These are phyloP conservation scores for Sporothrix phasma DNA, from an alignment of 2,329 filamentous ascomycete genomes.

Conservation along the genomic window DNA sequence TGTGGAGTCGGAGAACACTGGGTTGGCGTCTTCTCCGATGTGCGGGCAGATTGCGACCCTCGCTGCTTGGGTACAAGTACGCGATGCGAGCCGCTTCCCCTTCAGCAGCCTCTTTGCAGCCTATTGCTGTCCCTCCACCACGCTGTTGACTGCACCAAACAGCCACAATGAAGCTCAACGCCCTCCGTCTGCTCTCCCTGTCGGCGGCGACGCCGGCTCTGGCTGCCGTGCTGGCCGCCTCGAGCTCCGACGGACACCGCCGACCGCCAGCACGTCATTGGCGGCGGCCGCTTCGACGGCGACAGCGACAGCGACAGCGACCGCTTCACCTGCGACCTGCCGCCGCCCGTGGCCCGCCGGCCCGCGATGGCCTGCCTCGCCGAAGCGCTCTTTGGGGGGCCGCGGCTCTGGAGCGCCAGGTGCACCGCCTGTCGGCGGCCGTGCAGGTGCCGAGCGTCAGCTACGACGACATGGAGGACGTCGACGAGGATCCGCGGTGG, in stretches of 20 bases:
- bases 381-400: constrained; percentile 13
- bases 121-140: background rate
- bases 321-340: constrained; percentile 18
- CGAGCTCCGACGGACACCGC: background rate
- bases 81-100: too few relatives aligned
- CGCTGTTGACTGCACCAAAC: background rate
- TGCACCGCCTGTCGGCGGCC: constrained; percentile 24
- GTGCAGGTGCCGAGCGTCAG: constrained; percentile 27
- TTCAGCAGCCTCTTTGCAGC: too few relatives aligned
- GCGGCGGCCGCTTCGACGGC: background rate
- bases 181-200: constrained; percentile 1
- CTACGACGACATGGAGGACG: constrained; percentile 36
- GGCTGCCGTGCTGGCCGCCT: constrained; percentile 1
- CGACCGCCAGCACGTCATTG: constrained; percentile 7
- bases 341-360: constrained; percentile 16
- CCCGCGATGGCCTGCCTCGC: constrained; percentile 16
- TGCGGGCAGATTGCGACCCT: background rate
- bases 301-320: background rate
- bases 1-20: too few relatives aligned
- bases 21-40: background rate
- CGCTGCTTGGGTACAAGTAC: too few relatives aligned
- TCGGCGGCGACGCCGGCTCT: constrained; percentile 7
- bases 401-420: constrained; percentile 16
- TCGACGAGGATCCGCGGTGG: constrained; percentile 49
- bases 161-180: constrained; percentile 3